Base-by-base conservation (phyloP, 2,329 filamentous ascomycete species). In the Huntiella moniliformis region DNA sequence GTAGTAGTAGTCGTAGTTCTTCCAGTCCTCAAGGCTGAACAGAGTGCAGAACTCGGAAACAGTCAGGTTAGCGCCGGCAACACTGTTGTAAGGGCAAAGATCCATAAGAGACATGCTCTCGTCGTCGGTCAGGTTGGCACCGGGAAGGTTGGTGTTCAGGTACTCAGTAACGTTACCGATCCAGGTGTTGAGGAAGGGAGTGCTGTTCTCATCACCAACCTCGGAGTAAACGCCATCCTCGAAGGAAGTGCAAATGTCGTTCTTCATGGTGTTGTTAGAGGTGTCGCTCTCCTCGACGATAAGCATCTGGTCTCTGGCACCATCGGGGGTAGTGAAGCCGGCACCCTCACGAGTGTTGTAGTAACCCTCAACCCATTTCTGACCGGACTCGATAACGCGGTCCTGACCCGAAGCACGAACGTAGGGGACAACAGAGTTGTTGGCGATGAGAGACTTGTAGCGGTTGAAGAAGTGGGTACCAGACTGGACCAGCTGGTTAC, bases 81-180 rank as follows among this genome's bases (percentile, higher is more conserved):
- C 75, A 0, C 83, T 88, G 53, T 80, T 71, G 62, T 85, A 94
- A 0, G 87, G 79, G 56, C 87, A 95, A 50, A 94, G 67, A 54
- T 94, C 85, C 85, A 95, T 94, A 32, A 95, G 58, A 48, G 70
- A 72, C 47, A 86, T 65, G 1, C 77, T 73, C 32, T 88, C 77
- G 1, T 63, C 56, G 10, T 67, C 56, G 2, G 70, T 73, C 37
- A 94, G 59, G 50, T 80, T 74, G 4, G 73, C 77, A 2, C 81
- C 80, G 0, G 69, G 70, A 0, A 95, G 66, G 50, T 79, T 73
- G 11, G 62, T 54, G 56, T 87, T 85, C 36, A 94, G 61, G 5
- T 83, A 74, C 2, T 67, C 60, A n/a, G 71, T 69, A 52, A 94
- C 82, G 0, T 73, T 61, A 0, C 75, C 73, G 1, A 75, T 67